A percentile compares a stretch with the other conserved stretches of the same genome.
Conservation (phyloP, 2,329 filamentous ascomycete species). For the Calonectria montana region DNA sequence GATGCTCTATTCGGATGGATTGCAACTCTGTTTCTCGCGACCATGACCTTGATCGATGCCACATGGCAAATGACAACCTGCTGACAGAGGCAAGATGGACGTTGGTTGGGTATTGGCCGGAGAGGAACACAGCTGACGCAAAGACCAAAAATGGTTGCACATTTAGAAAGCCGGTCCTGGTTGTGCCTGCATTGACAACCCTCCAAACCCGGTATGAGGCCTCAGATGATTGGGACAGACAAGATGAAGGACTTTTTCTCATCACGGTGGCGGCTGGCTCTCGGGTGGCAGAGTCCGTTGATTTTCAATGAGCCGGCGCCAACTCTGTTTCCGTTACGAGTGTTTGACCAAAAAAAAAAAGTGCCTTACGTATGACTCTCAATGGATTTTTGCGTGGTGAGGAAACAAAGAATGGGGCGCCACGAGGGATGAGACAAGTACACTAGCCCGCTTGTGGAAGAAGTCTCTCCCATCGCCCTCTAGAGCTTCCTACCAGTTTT, state of each 20-base stretch:
- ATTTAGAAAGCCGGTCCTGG: constrained; percentile 24
- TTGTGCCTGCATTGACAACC: constrained; percentile 21
- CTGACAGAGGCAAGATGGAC: constrained; percentile 6
- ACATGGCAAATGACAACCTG: constrained; percentile 9
- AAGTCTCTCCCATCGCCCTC: neutral
- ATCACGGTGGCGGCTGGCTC: constrained; percentile 22
- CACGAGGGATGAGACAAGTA: constrained; percentile 21
- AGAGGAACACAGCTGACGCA: constrained; percentile 13
- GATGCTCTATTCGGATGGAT: constrained; percentile 19
- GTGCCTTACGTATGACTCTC: neutral
- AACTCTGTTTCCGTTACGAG: constrained; percentile 14
- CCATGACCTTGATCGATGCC: constrained; percentile 12
- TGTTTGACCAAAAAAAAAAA: neutral
- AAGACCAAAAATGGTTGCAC: constrained; percentile 22
- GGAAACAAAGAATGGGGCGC: constrained; percentile 28
- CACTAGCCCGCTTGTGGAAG: constrained; percentile 2
- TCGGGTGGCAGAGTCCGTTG: constrained; percentile 26
- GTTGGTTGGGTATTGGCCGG: constrained; percentile 35
- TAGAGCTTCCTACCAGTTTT: constrained; percentile 14
- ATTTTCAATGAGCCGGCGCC: constrained; percentile 18
- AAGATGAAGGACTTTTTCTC: constrained; percentile 11
- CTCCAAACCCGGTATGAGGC: constrained; percentile 11
- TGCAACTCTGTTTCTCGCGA: constrained; percentile 10
- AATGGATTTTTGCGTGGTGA: neutral
- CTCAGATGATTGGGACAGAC: neutral